phyloP scores from a whole-genome alignment of 805 yeast genomes.

The Wickerhamiella dianesei region DNA sequence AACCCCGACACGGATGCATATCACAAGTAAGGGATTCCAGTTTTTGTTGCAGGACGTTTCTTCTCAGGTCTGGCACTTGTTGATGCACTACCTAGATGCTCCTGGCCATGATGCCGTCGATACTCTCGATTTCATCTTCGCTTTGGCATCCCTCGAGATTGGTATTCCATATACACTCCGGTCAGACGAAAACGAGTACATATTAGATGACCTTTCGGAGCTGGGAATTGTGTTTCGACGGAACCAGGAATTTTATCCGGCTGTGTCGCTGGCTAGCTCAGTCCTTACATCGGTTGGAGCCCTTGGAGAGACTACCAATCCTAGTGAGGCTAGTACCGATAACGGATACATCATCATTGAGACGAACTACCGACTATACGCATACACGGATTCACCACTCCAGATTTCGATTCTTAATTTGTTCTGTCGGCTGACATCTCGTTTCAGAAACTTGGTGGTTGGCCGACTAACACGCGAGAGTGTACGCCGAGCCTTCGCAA shows the following conservation, averaged over 20 bases:
- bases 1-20: conserved; percentile 32
- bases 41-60: conserved; percentile 83
- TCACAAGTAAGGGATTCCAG: conserved; percentile 89
- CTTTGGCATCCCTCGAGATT: conserved; percentile 81
- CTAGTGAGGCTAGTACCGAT: neutral
- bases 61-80: conserved; percentile 86
- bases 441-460: conserved; percentile 85
- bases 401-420: conserved; percentile 86
- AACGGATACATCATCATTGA: conserved; percentile 58
- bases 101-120: conserved; percentile 89
- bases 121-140: conserved; percentile 81
- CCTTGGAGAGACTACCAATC: neutral
- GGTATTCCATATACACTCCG: conserved; percentile 73
- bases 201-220: conserved; percentile 82
- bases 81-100: conserved; percentile 74
- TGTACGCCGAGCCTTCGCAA: conserved; percentile 63
- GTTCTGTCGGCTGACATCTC: conserved; percentile 70
- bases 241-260: conserved; percentile 23
- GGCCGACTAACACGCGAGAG: conserved; percentile 92
- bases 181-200: conserved; percentile 68
- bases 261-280: conserved; percentile 10
- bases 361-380: conserved; percentile 85
- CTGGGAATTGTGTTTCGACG: conserved; percentile 65
- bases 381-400: conserved; percentile 85
- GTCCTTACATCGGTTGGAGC: neutral